Evolutionary conservation across 306 rosid species (phyloP).

Genomic region (Malus sylvestris): DNA sequence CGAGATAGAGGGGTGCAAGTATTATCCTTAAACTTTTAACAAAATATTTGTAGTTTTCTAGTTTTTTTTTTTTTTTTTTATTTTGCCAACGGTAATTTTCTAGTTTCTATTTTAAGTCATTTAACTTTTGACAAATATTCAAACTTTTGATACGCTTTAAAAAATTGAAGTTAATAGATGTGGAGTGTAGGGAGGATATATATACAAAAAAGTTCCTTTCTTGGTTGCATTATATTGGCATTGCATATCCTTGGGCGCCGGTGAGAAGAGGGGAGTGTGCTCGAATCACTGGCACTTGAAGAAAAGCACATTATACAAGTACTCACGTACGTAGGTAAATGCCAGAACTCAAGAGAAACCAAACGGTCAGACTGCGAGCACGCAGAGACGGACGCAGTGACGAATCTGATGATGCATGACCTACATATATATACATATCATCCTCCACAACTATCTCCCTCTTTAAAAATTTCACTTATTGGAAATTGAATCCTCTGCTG

Average conservation of each 20-base stretch:
- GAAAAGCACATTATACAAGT: not conserved
- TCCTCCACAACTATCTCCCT: not conserved
- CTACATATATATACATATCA: not conserved
- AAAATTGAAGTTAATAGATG: no score
- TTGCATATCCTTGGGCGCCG: not conserved
- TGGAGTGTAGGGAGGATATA: not conserved
- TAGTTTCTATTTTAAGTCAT: no score
- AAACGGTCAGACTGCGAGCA: not conserved
- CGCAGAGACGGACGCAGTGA: no score
- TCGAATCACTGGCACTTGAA: not conserved
- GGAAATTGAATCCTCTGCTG: constrained; percentile 35
- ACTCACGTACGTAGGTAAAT: not conserved
- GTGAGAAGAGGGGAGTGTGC: not conserved
- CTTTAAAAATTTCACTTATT: constrained; percentile 13
- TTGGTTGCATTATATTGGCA: not conserved
- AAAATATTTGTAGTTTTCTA: not conserved
- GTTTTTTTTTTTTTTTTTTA: no score
- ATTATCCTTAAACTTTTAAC: no score
- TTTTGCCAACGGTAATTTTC: no score
- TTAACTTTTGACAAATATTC: no score
- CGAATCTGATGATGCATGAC: no score
- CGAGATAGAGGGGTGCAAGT: no score
- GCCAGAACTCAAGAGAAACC: not conserved
- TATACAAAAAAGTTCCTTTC: not conserved
- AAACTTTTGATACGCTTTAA: no score